Percentiles rank a stretch among this genome's conserved stretches.
phyloP scores from a whole-genome alignment of 495 filamentous ascomycete genomes.

The Evernia prunastri region DNA sequence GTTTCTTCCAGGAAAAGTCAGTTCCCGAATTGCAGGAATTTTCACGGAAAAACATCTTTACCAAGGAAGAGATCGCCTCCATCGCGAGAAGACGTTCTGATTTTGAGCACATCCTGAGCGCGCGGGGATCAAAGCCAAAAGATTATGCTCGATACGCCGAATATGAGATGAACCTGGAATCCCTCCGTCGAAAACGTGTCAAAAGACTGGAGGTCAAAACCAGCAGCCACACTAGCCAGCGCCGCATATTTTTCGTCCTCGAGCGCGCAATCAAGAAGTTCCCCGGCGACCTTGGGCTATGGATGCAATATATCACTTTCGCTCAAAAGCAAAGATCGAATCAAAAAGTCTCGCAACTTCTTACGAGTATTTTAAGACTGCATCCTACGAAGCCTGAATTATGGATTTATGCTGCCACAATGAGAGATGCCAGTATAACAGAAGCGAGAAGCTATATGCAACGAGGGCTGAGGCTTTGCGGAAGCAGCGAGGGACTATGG shows the following conservation, averaged over 20 bases:
- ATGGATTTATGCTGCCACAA: constrained; percentile 87
- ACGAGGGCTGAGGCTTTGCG: constrained; percentile 81
- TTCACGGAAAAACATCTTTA: constrained; percentile 82
- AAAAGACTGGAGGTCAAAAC: constrained; percentile 68
- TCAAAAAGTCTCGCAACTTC: constrained; percentile 70
- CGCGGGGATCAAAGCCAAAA: constrained; percentile 61
- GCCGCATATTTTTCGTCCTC: constrained; percentile 79
- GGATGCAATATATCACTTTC: constrained; percentile 87
- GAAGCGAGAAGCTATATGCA: constrained; percentile 82
- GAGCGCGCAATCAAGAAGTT: constrained; percentile 84
- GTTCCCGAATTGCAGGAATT: constrained; percentile 87
- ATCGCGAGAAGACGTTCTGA: constrained; percentile 86
- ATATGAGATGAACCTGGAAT: constrained; percentile 87
- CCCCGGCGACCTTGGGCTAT: constrained; percentile 73
- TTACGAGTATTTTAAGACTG: constrained; percentile 71
- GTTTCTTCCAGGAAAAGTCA: constrained; percentile 85
- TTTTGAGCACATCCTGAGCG: constrained; percentile 85
- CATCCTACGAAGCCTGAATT: constrained; percentile 77
- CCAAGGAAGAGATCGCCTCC: constrained; percentile 75
- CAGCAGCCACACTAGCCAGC: constrained; percentile 58
- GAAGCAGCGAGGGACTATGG: constrained; percentile 64
- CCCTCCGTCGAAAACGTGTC: constrained; percentile 72
- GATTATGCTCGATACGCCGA: constrained; percentile 82
- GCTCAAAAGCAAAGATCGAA: constrained; percentile 66
- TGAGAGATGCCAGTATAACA: constrained; percentile 69